Percentiles rank a stretch among this genome's conserved stretches.
phyloP scores from a whole-genome alignment of 768 basidiomycete genomes.

The Leucogyrophana mollusca region DNA sequence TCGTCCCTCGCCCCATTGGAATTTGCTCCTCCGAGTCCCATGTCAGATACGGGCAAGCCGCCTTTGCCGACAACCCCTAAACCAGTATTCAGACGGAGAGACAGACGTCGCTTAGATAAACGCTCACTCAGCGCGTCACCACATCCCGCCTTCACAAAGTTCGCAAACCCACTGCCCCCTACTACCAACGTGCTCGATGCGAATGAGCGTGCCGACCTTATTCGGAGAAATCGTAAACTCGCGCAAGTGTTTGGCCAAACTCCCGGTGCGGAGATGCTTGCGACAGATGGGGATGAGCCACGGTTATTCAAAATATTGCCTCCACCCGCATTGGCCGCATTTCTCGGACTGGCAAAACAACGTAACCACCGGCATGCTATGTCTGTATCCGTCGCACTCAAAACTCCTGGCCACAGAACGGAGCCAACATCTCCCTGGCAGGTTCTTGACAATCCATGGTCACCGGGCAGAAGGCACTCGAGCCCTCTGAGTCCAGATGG shows the following conservation, averaged over 20 bases:
- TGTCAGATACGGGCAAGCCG: constrained; percentile 29
- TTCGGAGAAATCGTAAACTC: constrained; percentile 74
- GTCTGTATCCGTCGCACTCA: constrained; percentile 27
- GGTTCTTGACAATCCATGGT: constrained; percentile 27
- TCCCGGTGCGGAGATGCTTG: constrained; percentile 44
- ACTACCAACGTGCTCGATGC: constrained; percentile 68
- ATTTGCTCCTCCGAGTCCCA: constrained; percentile 20
- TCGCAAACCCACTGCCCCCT: constrained; percentile 43
- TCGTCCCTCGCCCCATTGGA: constrained; percentile 29
- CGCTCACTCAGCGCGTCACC: constrained; percentile 31
- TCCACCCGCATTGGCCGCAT: constrained; percentile 22
- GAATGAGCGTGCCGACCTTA: constrained; percentile 67
- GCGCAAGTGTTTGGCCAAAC: constrained; percentile 77
- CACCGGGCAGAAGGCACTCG: constrained; percentile 49
- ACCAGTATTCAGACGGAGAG: constrained; percentile 39
- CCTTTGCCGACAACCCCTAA: constrained; percentile 48
- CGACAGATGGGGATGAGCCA: constrained; percentile 22
- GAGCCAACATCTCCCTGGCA: constrained; percentile 33
- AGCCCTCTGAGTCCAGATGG: constrained; percentile 51
- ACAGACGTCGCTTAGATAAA: constrained; percentile 18
- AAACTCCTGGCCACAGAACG: constrained; percentile 13
- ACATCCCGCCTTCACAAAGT: constrained; percentile 7
- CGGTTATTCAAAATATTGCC: constrained; percentile 19
- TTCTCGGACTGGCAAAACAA: constrained; percentile 25
- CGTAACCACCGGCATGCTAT: constrained; percentile 29